phyloP scores from a whole-genome alignment of 1,139 yeast species.

The Pichia kudriavzevii region DNA sequence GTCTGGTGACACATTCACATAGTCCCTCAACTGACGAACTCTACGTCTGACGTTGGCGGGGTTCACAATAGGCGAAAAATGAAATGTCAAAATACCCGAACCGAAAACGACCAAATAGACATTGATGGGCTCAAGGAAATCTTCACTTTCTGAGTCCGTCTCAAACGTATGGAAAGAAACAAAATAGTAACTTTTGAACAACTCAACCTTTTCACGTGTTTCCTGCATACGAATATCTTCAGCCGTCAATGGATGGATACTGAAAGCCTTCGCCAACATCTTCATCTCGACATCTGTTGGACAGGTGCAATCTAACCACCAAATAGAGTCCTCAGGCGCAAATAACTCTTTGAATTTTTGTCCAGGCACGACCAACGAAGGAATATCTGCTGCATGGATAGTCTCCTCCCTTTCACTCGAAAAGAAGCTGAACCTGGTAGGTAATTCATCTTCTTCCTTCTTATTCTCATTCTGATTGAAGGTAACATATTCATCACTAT shows the following conservation, averaged over 20 bases:
- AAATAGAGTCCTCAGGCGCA: conserved; percentile 49
- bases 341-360: conserved; percentile 62
- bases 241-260: conserved; percentile 79
- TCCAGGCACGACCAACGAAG: conserved; percentile 60
- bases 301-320: conserved; percentile 64
- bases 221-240: conserved; percentile 83
- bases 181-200: conserved; percentile 67
- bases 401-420: conserved; percentile 79
- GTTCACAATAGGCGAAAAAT: conserved; percentile 73
- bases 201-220: conserved; percentile 77
- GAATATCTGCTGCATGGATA: conserved; percentile 79
- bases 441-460: conserved; percentile 28
- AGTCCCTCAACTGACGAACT: conserved; percentile 82
- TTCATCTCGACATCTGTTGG: conserved; percentile 33
- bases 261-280: conserved; percentile 44
- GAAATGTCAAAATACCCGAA: conserved; percentile 79
- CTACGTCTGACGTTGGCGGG: conserved; percentile 86
- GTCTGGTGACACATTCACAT: conserved; percentile 80
- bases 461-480: conserved; percentile 12
- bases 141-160: conserved; percentile 68
- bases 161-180: conserved; percentile 81
- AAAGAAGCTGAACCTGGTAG: conserved; percentile 79
- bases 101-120: conserved; percentile 83
- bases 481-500: conserved; percentile 8
- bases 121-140: conserved; percentile 78